phyloP scores from a whole-genome alignment of 176 grass and related monocot genomes.

The Bonia amplexicaulis region DNA sequence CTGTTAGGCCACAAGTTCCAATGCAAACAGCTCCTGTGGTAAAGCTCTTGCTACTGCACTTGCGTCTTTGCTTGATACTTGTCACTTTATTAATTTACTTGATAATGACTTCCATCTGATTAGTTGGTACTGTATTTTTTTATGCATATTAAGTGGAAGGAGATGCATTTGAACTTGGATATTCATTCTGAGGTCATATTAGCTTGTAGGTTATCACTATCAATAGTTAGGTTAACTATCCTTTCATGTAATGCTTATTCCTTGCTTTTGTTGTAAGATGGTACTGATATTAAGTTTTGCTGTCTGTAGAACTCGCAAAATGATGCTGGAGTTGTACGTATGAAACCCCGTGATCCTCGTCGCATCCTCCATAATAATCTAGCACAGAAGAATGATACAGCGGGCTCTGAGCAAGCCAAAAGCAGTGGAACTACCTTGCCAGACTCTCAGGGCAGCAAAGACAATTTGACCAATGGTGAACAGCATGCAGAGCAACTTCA shows the following conservation, averaged over 20 bases:
- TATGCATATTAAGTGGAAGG: background rate
- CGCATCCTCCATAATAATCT: slow-evolving; percentile 57
- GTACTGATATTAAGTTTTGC: slow-evolving; percentile 2
- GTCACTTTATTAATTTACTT: background rate
- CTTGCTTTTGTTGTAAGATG: slow-evolving; percentile 21
- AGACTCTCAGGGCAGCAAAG: slow-evolving; percentile 44
- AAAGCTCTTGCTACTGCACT: slow-evolving; percentile 4
- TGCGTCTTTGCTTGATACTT: background rate
- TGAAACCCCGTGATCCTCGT: slow-evolving; percentile 96
- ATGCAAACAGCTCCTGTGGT: slow-evolving; percentile 31
- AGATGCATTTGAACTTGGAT: background rate
- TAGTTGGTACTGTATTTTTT: background rate
- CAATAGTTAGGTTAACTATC: background rate
- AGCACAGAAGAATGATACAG: slow-evolving; percentile 36
- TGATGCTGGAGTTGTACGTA: slow-evolving; percentile 53
- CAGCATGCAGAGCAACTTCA: slow-evolving; percentile 33
- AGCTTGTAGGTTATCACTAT: background rate
- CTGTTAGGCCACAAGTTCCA: slow-evolving; percentile 32
- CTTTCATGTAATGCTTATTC: background rate
- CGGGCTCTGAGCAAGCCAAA: slow-evolving; percentile 47
- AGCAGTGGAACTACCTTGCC: slow-evolving; percentile 35
- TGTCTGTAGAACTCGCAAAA: slow-evolving; percentile 42
- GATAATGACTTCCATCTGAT: background rate
- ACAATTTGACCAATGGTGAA: slow-evolving; percentile 16
- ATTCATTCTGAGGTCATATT: background rate